Evolutionary conservation across 805 yeast species (phyloP), one percentile per base, ranked within the genome.

Genomic region (Wickerhamiella occidentalis): DNA sequence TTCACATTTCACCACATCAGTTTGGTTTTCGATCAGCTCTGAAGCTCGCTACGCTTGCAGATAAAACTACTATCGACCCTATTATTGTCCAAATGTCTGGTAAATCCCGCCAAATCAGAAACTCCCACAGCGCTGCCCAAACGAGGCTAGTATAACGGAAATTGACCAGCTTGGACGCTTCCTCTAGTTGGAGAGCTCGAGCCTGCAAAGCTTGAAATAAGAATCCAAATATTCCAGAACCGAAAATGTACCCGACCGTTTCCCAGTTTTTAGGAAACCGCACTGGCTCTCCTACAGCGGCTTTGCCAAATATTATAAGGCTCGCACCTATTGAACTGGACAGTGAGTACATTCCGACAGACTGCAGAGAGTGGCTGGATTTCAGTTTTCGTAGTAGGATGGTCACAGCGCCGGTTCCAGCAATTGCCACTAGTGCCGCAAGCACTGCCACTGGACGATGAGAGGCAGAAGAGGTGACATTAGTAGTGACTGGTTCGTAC

Each of bases 101-200:
- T 19, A 78, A 62, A 61, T 81, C 86, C 53, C 76, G 72, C 80
- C 85, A 88, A 25, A 86, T 66, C 0, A 77, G 40, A 30, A 77
- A 67, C 61, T 87, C 96, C 77, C 88, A 80, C 28, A 82, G 51
- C 15, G 85, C 67, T 0, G 95, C 90, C 66, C 81, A 85, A 1
- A 87, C 67, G 71, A 87, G 73, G 59, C 80, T 85, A 1, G 87
- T 73, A 61, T 88, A 88, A 1, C 75, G 67, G 77, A 85, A 79
- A 52, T 84, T 72, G 11, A 88, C 72, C 0, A 87, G 85, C 50
- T 83, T 73, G 3, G 86, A 78, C 0, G 95, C 94, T 52, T 71
- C 73, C 54, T 84, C 95, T 49, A 85, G 70, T 62, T 85, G 94
- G 46, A 87, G 74, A 0, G 95, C 96, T 7, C 85, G 78, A 0